Evolutionary conservation across 441 rosid genomes (phyloP).

Genomic region (Pelargonium fulgidum): DNA sequence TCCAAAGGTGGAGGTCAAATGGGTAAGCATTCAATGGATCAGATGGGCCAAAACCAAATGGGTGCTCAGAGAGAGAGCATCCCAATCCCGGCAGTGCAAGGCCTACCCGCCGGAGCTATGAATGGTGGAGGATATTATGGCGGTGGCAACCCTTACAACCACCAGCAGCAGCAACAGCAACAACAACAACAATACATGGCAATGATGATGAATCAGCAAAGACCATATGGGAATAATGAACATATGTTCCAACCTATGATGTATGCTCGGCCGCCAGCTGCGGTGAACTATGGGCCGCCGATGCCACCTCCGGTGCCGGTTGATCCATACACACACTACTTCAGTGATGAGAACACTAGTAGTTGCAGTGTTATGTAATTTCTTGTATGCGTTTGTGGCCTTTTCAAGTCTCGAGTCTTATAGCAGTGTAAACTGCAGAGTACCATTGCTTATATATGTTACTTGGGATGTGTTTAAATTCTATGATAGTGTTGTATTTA

Average conservation of each 20-base stretch:
- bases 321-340: constrained; percentile 57
- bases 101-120: constrained; percentile 49
- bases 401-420: background rate
- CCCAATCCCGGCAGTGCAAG: constrained; percentile 52
- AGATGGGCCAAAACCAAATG: constrained; percentile 25
- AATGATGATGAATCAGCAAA: constrained; percentile 88
- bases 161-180: background rate
- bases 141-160: constrained; percentile 40
- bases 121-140: constrained; percentile 36
- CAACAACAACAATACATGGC: constrained; percentile 59
- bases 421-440: background rate
- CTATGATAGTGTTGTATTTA: no score
- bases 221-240: constrained; percentile 45
- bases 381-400: background rate
- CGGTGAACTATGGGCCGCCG: constrained; percentile 48
- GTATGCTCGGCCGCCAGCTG: constrained; percentile 59
- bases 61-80: background rate
- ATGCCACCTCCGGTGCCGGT: constrained; percentile 37
- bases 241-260: constrained; percentile 74
- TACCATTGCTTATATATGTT: background rate
- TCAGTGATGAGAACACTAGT: constrained; percentile 80
- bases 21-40: constrained; percentile 20
- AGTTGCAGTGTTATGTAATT: constrained; percentile 84
- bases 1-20: background rate
- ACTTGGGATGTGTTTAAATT: background rate